Evolutionary conservation across 495 filamentous ascomycete species (phyloP).

Genomic region (Penicillium manginii): DNA sequence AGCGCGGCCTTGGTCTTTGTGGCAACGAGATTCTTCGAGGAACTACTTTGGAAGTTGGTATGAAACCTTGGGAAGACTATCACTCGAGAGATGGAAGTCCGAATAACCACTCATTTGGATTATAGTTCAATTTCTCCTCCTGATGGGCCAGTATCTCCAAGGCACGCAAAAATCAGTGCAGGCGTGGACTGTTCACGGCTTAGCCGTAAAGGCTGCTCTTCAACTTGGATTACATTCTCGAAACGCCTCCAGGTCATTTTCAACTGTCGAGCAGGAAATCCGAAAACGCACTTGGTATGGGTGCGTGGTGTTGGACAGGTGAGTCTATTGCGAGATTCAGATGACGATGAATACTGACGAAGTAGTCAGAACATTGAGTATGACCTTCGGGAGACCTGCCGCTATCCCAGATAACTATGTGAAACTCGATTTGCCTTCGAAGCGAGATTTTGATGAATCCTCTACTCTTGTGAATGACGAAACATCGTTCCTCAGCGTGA

Average conservation of each 20-base stretch:
- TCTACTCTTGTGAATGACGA: conserved; percentile 18
- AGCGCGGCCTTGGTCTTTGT: conserved; percentile 33
- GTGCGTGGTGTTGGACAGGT: conserved; percentile 50
- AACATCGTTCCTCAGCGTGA: conserved; percentile 20
- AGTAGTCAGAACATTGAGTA: conserved; percentile 42
- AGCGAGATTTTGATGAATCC: conserved; percentile 26
- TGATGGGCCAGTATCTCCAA: conserved; percentile 49
- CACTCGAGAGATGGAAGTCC: not conserved
- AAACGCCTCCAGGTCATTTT: conserved; percentile 35
- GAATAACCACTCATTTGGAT: not conserved
- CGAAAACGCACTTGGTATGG: conserved; percentile 51
- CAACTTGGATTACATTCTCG: conserved; percentile 46
- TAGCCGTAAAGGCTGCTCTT: conserved; percentile 44
- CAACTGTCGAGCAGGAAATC: conserved; percentile 41
- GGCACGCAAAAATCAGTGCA: conserved; percentile 48
- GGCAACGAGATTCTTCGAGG: conserved; percentile 37
- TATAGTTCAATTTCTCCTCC: conserved; percentile 41
- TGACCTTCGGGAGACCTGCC: conserved; percentile 50
- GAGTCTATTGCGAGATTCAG: not conserved
- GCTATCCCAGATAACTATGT: conserved; percentile 44
- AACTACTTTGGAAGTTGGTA: conserved; percentile 42
- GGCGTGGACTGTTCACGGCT: conserved; percentile 47
- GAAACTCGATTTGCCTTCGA: conserved; percentile 40
- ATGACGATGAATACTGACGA: not conserved
- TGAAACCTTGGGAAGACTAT: conserved; percentile 3